Base-by-base conservation (phyloP, 768 basidiomycete species). In the Multifurca ochricompacta region DNA sequence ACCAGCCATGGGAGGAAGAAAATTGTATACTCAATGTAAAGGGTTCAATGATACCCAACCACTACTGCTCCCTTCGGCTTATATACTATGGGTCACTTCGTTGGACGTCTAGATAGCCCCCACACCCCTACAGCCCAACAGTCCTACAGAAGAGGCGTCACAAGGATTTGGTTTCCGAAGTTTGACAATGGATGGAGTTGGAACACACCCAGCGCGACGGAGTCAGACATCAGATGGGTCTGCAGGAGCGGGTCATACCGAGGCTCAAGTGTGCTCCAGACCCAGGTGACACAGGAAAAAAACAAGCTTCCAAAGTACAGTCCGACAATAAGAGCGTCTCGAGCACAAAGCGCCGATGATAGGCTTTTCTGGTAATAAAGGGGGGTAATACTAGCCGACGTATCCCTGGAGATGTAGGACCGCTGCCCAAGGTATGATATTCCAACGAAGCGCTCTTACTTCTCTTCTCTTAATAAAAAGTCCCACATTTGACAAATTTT, bases 71-170 rank as follows among this genome's bases (percentile, higher is more conserved):
- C 16, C 1, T 16, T 3, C 18, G n/a, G n/a, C 23, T 45, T 56
- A 51, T 50, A 51, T 56, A 55, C 14, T 5, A 0, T 18, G 8
- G 8, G 41, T 30, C 8, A n/a, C 27, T 44, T 16, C 21, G 37
- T 28, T 10, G 13, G 18, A 18, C 23, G 0, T 8, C 13, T 9
- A 10, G 36, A 27, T 37, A 16, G 19, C 1, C 19, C 16, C 21
- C 44, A 16, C 48, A 13, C 39, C 49, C 36, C 54, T 56, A 56
- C 49, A 56, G 13, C 43, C 36, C 42, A 11, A 34, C n/a, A 44
- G 1, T 18, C 54, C 35, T 44, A 56, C 49, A 51, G 4, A 18
- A 10, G 30, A 41, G 35, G 42, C 41, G 42, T 55, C 36, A 21
- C 23, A 16, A 13, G 13, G 23, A 14, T 14, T 21, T n/a, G 16